Base-by-base conservation (phyloP, 768 basidiomycete genomes). In the Lactifluus rugatus region DNA sequence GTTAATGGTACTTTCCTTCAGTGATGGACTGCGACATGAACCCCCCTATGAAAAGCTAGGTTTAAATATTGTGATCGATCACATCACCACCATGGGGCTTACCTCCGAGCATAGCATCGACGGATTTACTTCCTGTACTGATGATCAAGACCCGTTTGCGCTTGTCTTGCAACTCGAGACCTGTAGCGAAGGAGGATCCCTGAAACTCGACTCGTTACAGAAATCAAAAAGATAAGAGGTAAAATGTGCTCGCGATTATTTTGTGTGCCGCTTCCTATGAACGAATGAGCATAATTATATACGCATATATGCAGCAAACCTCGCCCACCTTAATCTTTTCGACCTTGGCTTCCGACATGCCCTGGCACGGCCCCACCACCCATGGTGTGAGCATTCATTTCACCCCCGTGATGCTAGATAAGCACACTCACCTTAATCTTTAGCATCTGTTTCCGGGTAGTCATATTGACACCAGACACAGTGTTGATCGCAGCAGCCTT, bases 291-390 rank as follows among this genome's bases (percentile, higher is more conserved):
- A 41, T 36, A 28, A n/a, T 19, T 14, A 4, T 39, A 26, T 6
- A 31, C n/a, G 41, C 46, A 59, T 46, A 56, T 51, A 47, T 31
- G 46, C 42, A 7, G 19, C 21, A 58, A 67, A 60, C 8, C 14
- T 3, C 41, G 55, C 68, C 42, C 56, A 81, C 92, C 76, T 95
- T 95, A 66, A 97, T 89, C 70, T 98, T 98, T 67, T 98, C 94
- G 2, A 98, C 93, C 70, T 98, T 98, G 0, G 94, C 89, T 65
- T 96, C 94, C 3, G 93, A 93, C 79, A 95, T 85, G 44, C 94
- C 94, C 91, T 94, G 56, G 10, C 59, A 19, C 57, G 41, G 52
- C 2, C n/a, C 16, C 48, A 48, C 50, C 19, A 42, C n/a, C 42
- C 19, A 46, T 58, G 23, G 54, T 53, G 39, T 54, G 28, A 48